These are phyloP conservation scores for Corymbia citriodora DNA, from an alignment of 441 rosid species.

Conservation along the genomic window DNA sequence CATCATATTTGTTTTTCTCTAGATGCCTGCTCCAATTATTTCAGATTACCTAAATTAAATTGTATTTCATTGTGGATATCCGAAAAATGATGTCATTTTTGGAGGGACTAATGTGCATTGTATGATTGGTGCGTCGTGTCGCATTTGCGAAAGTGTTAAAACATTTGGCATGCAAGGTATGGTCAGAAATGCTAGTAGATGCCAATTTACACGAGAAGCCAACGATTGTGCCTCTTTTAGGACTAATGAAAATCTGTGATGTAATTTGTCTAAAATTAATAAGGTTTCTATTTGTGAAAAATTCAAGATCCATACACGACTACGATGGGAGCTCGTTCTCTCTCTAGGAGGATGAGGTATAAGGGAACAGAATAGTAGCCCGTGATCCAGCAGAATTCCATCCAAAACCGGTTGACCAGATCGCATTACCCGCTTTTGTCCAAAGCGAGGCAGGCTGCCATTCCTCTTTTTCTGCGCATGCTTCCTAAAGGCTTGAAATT, in stretches of 20 bases:
- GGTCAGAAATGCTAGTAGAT: not conserved
- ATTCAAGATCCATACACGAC: not conserved
- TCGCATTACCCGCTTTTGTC: not conserved
- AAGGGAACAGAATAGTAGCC: not conserved
- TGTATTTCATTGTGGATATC: not conserved
- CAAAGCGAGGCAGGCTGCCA: not conserved
- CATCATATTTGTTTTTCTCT: not conserved
- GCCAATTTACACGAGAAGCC: not conserved
- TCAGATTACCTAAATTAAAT: not conserved
- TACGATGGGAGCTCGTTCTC: not conserved
- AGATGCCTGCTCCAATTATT: not conserved
- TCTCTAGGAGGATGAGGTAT: not conserved
- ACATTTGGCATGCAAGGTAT: fast-evolving
- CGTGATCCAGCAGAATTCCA: not conserved
- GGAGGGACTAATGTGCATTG: not conserved
- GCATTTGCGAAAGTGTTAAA: not conserved
- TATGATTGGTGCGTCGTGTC: fast-evolving
- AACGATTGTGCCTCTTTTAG: not conserved
- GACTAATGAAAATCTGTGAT: not conserved
- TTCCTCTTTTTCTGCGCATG: not conserved
- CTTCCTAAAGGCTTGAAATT: not conserved
- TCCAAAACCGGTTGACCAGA: not conserved
- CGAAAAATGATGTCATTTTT: not conserved
- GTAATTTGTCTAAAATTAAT: not conserved
- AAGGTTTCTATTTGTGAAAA: not conserved